Evolutionary conservation across 2,329 filamentous ascomycete genomes (phyloP), one percentile per base, ranked within the genome.

Genomic region (Nemania abortiva): DNA sequence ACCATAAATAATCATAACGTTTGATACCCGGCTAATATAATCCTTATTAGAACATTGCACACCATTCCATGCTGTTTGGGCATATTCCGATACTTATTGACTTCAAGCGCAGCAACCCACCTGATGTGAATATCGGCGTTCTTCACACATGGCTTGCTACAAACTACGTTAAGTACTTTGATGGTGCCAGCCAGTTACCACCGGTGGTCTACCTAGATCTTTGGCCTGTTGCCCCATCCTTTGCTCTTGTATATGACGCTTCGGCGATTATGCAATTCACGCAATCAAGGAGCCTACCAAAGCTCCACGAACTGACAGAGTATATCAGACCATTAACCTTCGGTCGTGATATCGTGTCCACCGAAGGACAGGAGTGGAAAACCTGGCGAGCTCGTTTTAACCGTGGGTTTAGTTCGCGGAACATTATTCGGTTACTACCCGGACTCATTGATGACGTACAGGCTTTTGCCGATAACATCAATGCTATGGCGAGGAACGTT

Each of bases 401-500:
- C 20, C 79, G 78, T 0, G 78, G 76, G 3, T 82, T 82, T 62
- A 80, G 79, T 56, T 62, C 72, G 4, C 74, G 78, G 42, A 81
- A 79, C 58, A 66, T 82, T 50, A 73, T 70, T 1, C 72, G 75
- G 0, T 70, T 79, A n/a, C 68, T 81, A 2, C 78, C 80, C 0
- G 78, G 78, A 6, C 73, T 82, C 9, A 60, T 82, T 1, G 76
- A 81, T 29, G 82, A 83, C 42, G 75, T 78, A 0, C 71, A 75
- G 9, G 75, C 78, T 0, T 83, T 83, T 47, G 70, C 72, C 24
- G 68, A 77, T 3, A 63, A 72, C 1, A 68, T 81, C 1, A 20
- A 70, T 34, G n/a, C 5, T 4, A 15, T 15, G n/a, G 70, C 42
- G 27, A 69, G 4, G 56, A 69, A 22, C 75, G 77, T 1, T 27